Evolutionary conservation across 1,139 yeast genomes (phyloP).

Genomic region (Yamadazyma jaroonii): DNA sequence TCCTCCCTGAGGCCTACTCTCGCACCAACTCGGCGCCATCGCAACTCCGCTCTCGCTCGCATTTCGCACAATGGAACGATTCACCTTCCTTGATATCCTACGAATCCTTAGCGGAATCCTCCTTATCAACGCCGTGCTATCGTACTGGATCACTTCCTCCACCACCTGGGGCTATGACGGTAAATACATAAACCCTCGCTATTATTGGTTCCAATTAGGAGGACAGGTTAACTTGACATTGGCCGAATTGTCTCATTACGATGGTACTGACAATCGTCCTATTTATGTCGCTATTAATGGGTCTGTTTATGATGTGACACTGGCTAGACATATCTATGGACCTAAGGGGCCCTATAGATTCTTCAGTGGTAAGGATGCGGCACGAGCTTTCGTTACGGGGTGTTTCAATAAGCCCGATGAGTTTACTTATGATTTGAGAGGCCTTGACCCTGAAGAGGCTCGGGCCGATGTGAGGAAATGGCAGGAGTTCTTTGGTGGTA

Average conservation of each 20-base stretch:
- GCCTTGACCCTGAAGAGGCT: slow-evolving; percentile 41
- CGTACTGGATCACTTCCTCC: slow-evolving; percentile 50
- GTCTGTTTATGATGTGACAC: slow-evolving; percentile 65
- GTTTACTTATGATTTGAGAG: slow-evolving; percentile 68
- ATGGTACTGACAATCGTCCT: slow-evolving; percentile 56
- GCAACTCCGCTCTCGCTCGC: background rate
- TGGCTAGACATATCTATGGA: slow-evolving; percentile 56
- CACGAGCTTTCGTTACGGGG: slow-evolving; percentile 76
- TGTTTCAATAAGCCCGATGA: slow-evolving; percentile 59
- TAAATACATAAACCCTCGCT: slow-evolving; percentile 46
- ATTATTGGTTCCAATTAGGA: slow-evolving; percentile 25
- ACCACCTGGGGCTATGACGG: slow-evolving; percentile 57
- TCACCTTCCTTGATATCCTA: slow-evolving; percentile 37
- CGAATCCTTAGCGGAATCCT: slow-evolving; percentile 48
- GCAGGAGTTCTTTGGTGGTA: slow-evolving; percentile 50
- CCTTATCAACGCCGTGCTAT: slow-evolving; percentile 44
- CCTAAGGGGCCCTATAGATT: slow-evolving; percentile 60
- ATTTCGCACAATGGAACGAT: slow-evolving; percentile 5
- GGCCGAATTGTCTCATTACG: slow-evolving; percentile 46
- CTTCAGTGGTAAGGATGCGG: slow-evolving; percentile 68
- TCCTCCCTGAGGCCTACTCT: no score
- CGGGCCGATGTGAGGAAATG: slow-evolving; percentile 36
- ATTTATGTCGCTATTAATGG: slow-evolving; percentile 67
- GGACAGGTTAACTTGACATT: slow-evolving; percentile 35
- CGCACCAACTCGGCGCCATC: no score